Evolutionary conservation across 441 rosid species (phyloP).

Genomic region (Bruguiera hainesii): DNA sequence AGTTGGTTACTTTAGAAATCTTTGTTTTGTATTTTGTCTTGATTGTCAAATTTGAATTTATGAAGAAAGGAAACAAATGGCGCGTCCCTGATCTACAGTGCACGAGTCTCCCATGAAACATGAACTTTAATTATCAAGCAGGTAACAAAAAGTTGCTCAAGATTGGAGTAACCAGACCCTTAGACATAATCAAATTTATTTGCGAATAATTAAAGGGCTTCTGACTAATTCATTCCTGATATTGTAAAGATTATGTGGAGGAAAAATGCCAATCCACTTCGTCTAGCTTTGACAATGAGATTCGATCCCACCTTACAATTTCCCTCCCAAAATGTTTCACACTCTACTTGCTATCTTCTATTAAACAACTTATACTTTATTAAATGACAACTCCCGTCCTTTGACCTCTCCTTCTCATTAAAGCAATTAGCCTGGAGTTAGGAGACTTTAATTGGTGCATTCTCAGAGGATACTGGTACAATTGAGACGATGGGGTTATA

Average conservation of each 20-base stretch:
- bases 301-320: constrained; percentile 22
- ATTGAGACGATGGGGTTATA: constrained; percentile 9
- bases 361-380: constrained; percentile 17
- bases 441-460: constrained; percentile 34
- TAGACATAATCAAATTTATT: constrained; percentile 7
- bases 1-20: not conserved
- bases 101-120: too few species aligned
- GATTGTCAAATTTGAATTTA: too few species aligned
- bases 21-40: too few species aligned
- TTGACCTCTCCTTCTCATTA: constrained; percentile 43
- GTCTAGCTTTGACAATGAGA: constrained; percentile 32
- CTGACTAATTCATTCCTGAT: not conserved
- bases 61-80: too few species aligned
- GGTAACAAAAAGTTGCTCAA: constrained; percentile 30
- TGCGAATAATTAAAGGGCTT: not conserved
- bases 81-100: too few species aligned
- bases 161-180: constrained; percentile 5
- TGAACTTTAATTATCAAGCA: constrained; percentile 7
- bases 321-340: constrained; percentile 9
- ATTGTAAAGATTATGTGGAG: constrained; percentile 11
- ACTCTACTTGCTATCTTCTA: not conserved
- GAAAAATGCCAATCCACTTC: constrained; percentile 21
- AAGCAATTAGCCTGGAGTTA: constrained; percentile 31
- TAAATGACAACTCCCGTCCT: constrained; percentile 15
- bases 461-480: not conserved